Conservation (phyloP, 441 rosid species). For the Geranium incanum region DNA sequence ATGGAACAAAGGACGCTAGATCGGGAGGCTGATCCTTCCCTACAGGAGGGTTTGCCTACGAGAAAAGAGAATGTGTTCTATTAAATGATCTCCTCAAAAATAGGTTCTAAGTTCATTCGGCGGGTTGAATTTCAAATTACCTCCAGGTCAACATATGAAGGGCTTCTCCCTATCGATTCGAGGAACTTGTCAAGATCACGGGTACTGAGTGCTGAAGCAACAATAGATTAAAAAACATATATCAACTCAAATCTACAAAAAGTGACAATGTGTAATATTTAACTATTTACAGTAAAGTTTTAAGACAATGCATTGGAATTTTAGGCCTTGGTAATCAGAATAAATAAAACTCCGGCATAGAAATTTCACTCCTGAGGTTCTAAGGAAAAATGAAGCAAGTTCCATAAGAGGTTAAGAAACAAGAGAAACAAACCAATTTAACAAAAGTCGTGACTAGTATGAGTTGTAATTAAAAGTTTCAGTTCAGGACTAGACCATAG, state of each 20-base stretch:
- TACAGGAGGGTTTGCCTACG: constrained; percentile 62
- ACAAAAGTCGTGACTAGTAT: too few species aligned
- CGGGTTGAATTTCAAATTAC: constrained; percentile 28
- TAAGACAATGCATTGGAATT: not conserved
- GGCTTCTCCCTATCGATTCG: constrained; percentile 52
- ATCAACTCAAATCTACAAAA: not conserved
- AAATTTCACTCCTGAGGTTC: not conserved
- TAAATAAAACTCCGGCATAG: not conserved
- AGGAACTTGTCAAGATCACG: constrained; percentile 67
- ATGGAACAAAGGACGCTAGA: constrained; percentile 66
- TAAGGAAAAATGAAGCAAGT: not conserved
- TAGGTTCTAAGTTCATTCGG: constrained; percentile 12
- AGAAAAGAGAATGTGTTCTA: constrained; percentile 13
- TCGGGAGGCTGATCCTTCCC: constrained; percentile 95
- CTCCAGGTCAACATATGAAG: constrained; percentile 68
- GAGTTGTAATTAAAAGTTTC: too few species aligned
- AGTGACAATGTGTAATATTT: not conserved
- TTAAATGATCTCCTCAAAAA: constrained; percentile 13
- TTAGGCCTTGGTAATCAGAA: not conserved
- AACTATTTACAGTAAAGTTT: not conserved
- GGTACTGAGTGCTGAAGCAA: constrained; percentile 48
- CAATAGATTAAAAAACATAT: not conserved
- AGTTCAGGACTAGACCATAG: too few species aligned
- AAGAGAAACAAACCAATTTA: too few species aligned
- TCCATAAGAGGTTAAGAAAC: too few species aligned